Base-by-base conservation (phyloP, 805 yeast genomes). In the Sungouiella blattae region DNA sequence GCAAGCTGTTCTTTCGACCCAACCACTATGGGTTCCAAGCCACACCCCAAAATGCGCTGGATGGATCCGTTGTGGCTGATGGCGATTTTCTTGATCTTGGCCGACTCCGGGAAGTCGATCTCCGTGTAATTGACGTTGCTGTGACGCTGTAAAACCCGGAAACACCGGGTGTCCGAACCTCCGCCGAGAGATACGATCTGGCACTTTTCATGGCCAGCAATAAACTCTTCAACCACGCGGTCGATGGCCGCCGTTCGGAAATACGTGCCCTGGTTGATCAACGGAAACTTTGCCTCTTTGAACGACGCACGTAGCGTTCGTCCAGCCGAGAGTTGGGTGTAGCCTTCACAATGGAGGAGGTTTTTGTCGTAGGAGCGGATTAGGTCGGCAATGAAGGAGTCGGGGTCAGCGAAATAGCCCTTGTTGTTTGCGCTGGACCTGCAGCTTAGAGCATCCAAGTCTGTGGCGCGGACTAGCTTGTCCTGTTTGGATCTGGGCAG, bases 101-200 rank as follows among this genome's bases (percentile, higher is more conserved):
- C 68, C 11, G 80, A 71, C 26, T 61, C 73, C 7, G 72, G 71
- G 50, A 83, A 83, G 55, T 84, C 94, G 15, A 81, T 51, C 51
- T 84, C 94, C 40, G 72, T 66, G 47, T 78, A 78, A 2, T 47
- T 49, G 22, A 80, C 43, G 26, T 49, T 35, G 8, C 44, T 24
- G 30, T 60, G 34, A 4, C 55, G 30, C 5, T 60, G 50, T 26
- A 83, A 54, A 11, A 78, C 41, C 7, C 65, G 55, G 52, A 84
- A 83, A 11, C 74, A 70, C 35, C 91, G 54, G 0, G 93, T 82
- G 49, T 85, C 94, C 11, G 86, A 80, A 4, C 94, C 94, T 2
- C 89, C 81, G 0, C 94, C 94, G n/a, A 84, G 52, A 1, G 87
- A 81, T 1, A 85, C 60, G 11, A 84, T 70, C 50, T 83, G 82